Percentiles rank a stretch among this genome's conserved stretches.
Conservation (phyloP, 1,284 basidiomycete genomes). For the Schizopora paradoxa region DNA sequence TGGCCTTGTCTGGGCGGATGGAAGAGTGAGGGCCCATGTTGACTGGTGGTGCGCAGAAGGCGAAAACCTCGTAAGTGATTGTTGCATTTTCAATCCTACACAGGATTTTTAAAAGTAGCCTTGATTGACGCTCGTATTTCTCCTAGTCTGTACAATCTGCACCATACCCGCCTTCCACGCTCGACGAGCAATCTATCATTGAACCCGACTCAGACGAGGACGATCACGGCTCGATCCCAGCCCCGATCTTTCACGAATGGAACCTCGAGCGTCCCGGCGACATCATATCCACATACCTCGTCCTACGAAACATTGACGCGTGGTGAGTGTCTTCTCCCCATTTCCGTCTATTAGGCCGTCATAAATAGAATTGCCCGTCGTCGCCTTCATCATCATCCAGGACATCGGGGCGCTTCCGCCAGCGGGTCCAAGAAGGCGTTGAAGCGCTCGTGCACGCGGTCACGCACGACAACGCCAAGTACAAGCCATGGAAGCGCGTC, state of each 20-base stretch:
- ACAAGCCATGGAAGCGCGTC: constrained; percentile 44
- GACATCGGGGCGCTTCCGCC: constrained; percentile 38
- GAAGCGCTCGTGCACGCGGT: constrained; percentile 33
- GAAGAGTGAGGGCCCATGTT: constrained; percentile 46
- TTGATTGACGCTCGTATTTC: constrained; percentile 6
- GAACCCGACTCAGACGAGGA: too few species aligned
- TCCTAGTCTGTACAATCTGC: constrained; percentile 45
- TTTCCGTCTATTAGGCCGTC: too few species aligned
- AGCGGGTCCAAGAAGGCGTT: constrained; percentile 37
- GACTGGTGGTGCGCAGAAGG: constrained; percentile 43
- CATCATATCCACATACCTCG: constrained; percentile 45
- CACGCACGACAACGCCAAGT: constrained; percentile 27
- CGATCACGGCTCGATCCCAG: too few species aligned
- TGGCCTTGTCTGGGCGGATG: constrained; percentile 50
- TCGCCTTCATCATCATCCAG: too few species aligned
- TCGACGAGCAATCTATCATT: constrained; percentile 7
- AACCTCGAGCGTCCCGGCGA: constrained; percentile 38
- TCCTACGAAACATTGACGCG: constrained; percentile 48
- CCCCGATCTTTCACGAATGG: constrained; percentile 43
- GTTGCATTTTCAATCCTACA: not conserved
- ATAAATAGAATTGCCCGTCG: too few species aligned
- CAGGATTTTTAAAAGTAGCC: not conserved
- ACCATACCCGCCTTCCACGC: constrained; percentile 34
- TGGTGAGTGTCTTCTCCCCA: too few species aligned
- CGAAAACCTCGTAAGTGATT: constrained; percentile 29